Percentiles rank a stretch among this genome's conserved stretches.
These are phyloP conservation scores for Aphanoascus verrucosus DNA, from an alignment of 2,329 filamentous ascomycete genomes.

Conservation along the genomic window DNA sequence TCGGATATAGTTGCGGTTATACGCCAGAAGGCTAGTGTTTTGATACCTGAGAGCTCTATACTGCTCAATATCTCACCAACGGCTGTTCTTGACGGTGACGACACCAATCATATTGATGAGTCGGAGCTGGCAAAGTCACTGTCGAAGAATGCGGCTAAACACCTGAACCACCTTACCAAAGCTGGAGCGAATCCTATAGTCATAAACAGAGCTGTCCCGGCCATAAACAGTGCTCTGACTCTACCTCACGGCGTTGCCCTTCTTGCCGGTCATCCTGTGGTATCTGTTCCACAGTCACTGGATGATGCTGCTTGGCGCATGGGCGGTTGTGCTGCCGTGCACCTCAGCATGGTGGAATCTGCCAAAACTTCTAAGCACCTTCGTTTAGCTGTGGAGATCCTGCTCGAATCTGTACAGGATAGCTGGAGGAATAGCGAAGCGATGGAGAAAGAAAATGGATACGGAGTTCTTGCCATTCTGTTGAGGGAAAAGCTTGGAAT, in stretches of 20 bases:
- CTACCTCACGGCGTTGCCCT: constrained; percentile 70
- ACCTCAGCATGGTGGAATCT: constrained; percentile 71
- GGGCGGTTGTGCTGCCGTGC: constrained; percentile 79
- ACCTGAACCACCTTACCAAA: constrained; percentile 57
- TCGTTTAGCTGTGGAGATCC: constrained; percentile 65
- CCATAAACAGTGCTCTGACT: constrained; percentile 78
- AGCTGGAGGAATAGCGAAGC: constrained; percentile 98
- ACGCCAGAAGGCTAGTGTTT: constrained; percentile 66
- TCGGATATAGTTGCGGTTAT: constrained; percentile 90
- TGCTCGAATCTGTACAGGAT: constrained; percentile 74
- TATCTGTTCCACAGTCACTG: constrained; percentile 68
- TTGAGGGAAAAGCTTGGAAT: constrained; percentile 64
- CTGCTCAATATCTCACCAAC: constrained; percentile 73
- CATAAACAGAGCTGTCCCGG: constrained; percentile 78
- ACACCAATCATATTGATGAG: constrained; percentile 59
- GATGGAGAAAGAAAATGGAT: constrained; percentile 93
- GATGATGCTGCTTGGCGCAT: constrained; percentile 90
- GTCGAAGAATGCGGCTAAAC: constrained; percentile 59
- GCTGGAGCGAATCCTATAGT: constrained; percentile 67
- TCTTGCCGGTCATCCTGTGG: constrained; percentile 70
- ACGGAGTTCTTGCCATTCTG: constrained; percentile 73
- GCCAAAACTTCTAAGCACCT: constrained; percentile 60
- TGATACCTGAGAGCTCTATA: constrained; percentile 72
- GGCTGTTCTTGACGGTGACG: constrained; percentile 69
- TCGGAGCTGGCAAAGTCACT: constrained; percentile 64